Conservation (phyloP, 352 stramenopile genomes). For the Globisporangium echinulatum region DNA sequence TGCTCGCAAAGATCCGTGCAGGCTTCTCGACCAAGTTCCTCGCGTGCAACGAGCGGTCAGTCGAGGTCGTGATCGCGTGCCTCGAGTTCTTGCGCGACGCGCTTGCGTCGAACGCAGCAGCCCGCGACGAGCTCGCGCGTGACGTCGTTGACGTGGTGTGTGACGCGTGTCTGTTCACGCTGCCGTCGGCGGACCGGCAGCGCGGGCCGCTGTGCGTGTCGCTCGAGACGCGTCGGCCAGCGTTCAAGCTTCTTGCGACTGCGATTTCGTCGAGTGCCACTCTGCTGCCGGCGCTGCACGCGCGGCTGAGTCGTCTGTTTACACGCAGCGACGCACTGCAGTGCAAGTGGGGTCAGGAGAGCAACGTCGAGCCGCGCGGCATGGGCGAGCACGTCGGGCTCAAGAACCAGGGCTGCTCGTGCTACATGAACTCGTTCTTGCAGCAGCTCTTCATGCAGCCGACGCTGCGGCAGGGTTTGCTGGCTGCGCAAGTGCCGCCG, state of each 20-base stretch:
- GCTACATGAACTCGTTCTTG: slow-evolving; percentile 99
- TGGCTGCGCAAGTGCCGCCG: slow-evolving; percentile 62
- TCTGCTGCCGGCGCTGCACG: slow-evolving; percentile 57
- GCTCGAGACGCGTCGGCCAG: slow-evolving; percentile 65
- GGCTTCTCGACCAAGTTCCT: slow-evolving; percentile 81
- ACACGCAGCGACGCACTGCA: slow-evolving; percentile 51
- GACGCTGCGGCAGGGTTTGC: slow-evolving; percentile 67
- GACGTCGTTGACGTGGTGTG: slow-evolving; percentile 80
- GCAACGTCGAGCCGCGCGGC: slow-evolving; percentile 70
- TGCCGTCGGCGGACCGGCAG: slow-evolving; percentile 55
- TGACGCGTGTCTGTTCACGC: slow-evolving; percentile 78
- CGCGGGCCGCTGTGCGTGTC: slow-evolving; percentile 71
- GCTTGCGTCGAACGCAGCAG: slow-evolving; percentile 40
- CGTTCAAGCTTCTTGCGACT: slow-evolving; percentile 77
- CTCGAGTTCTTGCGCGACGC: slow-evolving; percentile 77
- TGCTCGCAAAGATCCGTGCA: slow-evolving; percentile 52
- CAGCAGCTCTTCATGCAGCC: slow-evolving; percentile 96
- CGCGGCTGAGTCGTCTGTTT: slow-evolving; percentile 54
- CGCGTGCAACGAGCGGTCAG: slow-evolving; percentile 57
- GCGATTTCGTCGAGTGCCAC: slow-evolving; percentile 60
- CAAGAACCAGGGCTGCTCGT: slow-evolving; percentile 99
- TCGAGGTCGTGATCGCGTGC: slow-evolving; percentile 66
- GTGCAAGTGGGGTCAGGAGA: slow-evolving; percentile 80
- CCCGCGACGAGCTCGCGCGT: slow-evolving; percentile 43
- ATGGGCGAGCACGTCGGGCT: slow-evolving; percentile 89